Evolutionary conservation across 305 asterid species (phyloP), one percentile per base, ranked within the genome.

Genomic region (Fraxinus floribunda): DNA sequence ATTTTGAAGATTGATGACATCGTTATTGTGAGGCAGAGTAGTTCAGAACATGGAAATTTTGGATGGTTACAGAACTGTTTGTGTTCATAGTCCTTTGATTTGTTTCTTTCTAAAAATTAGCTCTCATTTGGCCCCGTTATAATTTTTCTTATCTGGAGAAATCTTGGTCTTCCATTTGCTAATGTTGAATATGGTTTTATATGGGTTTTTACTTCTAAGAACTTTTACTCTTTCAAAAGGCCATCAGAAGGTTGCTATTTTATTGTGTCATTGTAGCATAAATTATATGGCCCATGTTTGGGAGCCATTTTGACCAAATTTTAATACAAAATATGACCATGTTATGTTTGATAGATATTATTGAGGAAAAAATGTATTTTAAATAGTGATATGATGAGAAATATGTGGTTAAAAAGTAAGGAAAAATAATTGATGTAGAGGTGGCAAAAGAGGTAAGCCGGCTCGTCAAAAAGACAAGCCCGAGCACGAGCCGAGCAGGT

Each of bases 11-110:
- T 38, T 38, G 44, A 38, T 38, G 11, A 38, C 11, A 94, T 94
- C 78, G 98, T 95, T 85, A 94, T 97, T 1, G 97, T 95, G 88
- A 91, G 97, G 97, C 94, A 94, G 92, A 89, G 52, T 72, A 73
- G 71, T 49, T 79, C 80, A 38, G 44, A 38, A 38, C 41, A 36
- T 6, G 41, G 41, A 36, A 36, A 36, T 6, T 7, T 36, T 6
- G 41, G 41, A 36, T 36, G 9, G 41, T 75, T 83, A 64, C 85
- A 86, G 29, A 80, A 75, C 78, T 82, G 77, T 83, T 84, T 86
- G 77, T 20, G 70, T 36, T 81, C 64, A 72, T 84, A 76, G 70
- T 81, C 57, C 41, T 81, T 79, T 82, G 66, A 22, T 83, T 78
- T 76, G 78, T 80, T 81, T 80, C 81, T 71, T 80, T 75, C 29